phyloP scores from a whole-genome alignment of 2,329 filamentous ascomycete genomes.

The Xenosphaeropsis pyriputrescens region DNA sequence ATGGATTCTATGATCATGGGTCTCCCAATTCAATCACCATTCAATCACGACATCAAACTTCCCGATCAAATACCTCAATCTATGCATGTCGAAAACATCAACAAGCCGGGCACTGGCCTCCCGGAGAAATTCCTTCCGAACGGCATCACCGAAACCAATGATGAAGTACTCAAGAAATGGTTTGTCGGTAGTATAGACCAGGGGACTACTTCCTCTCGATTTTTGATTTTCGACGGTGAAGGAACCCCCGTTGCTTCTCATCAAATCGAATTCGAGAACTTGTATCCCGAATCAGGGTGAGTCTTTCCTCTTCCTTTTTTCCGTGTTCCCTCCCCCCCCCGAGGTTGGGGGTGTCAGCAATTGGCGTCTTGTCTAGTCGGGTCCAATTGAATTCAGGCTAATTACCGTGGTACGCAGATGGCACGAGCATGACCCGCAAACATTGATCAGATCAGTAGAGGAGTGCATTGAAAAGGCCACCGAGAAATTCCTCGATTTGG shows the following conservation, averaged over 20 bases:
- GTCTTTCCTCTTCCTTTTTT: constrained; percentile 18
- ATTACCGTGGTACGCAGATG: constrained; percentile 34
- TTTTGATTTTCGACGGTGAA: constrained; percentile 74
- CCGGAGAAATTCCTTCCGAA: constrained; percentile 7
- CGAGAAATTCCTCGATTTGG: constrained; percentile 50
- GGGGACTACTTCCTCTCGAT: constrained; percentile 78
- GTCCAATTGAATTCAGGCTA: constrained; percentile 2
- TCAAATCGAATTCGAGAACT: constrained; percentile 76
- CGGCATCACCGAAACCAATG: constrained; percentile 7
- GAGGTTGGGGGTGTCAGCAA: no score
- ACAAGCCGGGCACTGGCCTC: no score
- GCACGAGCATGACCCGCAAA: constrained; percentile 73
- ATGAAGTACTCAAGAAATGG: constrained; percentile 27
- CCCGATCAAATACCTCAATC: no score
- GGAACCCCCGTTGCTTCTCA: constrained; percentile 70
- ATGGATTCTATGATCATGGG: no score
- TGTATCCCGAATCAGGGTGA: constrained; percentile 75
- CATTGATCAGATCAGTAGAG: constrained; percentile 58
- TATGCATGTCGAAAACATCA: no score
- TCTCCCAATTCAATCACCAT: no score
- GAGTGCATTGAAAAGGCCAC: constrained; percentile 64
- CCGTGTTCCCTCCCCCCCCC: background rate
- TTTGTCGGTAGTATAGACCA: constrained; percentile 86
- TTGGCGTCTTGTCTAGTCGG: background rate
- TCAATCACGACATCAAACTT: no score